phyloP scores from a whole-genome alignment of 2,329 filamentous ascomycete genomes.

The Periconia sp. region DNA sequence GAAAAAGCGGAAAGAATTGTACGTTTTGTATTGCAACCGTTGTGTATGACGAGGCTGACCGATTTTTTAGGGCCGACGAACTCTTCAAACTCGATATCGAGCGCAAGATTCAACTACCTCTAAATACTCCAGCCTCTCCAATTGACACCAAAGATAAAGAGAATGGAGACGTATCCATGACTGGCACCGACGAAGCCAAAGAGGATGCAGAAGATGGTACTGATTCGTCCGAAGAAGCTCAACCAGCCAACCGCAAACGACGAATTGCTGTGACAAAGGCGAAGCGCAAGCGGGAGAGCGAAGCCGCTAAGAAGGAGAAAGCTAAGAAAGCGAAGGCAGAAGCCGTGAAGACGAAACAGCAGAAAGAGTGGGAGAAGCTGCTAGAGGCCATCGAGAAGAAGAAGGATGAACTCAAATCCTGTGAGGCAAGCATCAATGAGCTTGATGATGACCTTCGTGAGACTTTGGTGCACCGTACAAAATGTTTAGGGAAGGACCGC shows the following conservation, averaged over 20 bases:
- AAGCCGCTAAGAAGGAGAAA: constrained; percentile 65
- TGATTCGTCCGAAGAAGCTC: constrained; percentile 57
- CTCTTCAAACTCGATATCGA: constrained; percentile 74
- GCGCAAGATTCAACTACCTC: constrained; percentile 73
- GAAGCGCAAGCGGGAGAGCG: constrained; percentile 75
- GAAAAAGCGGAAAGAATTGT: constrained; percentile 71
- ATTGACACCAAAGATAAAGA: constrained; percentile 51
- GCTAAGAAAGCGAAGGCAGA: constrained; percentile 67
- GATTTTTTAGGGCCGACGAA: constrained; percentile 70
- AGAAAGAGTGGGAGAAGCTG: constrained; percentile 87
- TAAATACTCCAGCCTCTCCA: constrained; percentile 71
- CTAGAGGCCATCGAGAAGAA: constrained; percentile 89
- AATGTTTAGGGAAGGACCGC: constrained; percentile 88
- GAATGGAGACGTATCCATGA: constrained; percentile 66
- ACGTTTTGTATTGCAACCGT: no score
- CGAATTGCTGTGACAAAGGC: constrained; percentile 66
- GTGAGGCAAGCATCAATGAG: constrained; percentile 82
- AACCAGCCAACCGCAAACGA: constrained; percentile 66
- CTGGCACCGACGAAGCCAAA: constrained; percentile 70
- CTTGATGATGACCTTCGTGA: constrained; percentile 93
- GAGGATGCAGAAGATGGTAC: constrained; percentile 70
- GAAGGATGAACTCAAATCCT: constrained; percentile 77
- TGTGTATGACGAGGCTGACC: no score
- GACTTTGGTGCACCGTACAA: constrained; percentile 88
- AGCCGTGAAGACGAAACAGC: constrained; percentile 70